Evolutionary conservation across 768 basidiomycete species (phyloP), one percentile per base, ranked within the genome.

Genomic region (Pisolithus tinctorius): DNA sequence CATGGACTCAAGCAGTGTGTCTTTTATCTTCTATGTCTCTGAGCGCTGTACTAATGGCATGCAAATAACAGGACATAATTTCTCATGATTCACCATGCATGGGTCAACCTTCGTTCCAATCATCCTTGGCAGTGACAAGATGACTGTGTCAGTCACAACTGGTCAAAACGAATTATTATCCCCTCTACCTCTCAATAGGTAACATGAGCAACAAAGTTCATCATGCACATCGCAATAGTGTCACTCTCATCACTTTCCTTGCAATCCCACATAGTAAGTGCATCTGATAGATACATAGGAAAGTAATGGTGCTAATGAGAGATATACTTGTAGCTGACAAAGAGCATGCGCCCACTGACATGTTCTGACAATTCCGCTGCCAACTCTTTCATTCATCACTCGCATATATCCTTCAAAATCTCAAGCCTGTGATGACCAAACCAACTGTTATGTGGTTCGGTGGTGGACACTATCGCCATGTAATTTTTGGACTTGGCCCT

Each of bases 401-500:
- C 6, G 27, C 43, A 52, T 0, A 45, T 1, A 67, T 65, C 26
- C 49, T 69, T 43, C 6, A 55, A 61, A 58, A 37, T 50, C 50
- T 72, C 0, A 53, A 53, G 26, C 56, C 57, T 0, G 54, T 34
- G 0, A 73, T 73, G 72, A 51, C 43, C 0, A 58, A 26, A 4
- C 62, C 68, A 0, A 45, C 56, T 26, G 50, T 73, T 6, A 41
- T 55, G 0, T 38, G 42, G 0, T 73, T 59, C 36, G 52, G 49
- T 1, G 70, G 74, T 58, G 61, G 68, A 0, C 60, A 69, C 46
- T 71, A 52, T 45, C 55, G 52, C 1, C 45, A 56, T 6, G 60
- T 50, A 0, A 58, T 71, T 3, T 72, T 63, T 59, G 61, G 61
- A 1, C 49, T 75, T 5, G 67, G 68, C 0, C 63, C 69, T 2